phyloP scores from a whole-genome alignment of 305 asterid species.

The Lippia alba region DNA sequence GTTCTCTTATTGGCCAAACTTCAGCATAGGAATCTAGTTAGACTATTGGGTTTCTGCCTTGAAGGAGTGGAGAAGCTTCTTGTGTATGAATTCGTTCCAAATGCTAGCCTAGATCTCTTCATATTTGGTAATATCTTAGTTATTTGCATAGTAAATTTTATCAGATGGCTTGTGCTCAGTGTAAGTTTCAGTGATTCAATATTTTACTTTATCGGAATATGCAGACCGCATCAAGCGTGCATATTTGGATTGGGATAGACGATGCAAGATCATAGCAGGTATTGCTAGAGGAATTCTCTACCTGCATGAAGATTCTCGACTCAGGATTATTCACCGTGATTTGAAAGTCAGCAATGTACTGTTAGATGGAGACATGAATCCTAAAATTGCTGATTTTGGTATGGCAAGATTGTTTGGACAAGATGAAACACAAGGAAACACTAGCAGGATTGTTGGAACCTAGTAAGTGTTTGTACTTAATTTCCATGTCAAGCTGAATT shows the following conservation, averaged over 20 bases:
- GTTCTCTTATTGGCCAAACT: constrained; percentile 29
- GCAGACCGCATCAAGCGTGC: background rate
- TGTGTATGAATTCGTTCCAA: background rate
- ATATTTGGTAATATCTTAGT: constrained; percentile 20
- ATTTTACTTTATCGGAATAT: no score
- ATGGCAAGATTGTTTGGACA: constrained; percentile 4
- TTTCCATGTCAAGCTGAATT: no score
- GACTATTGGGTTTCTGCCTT: constrained; percentile 23
- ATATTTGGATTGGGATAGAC: constrained; percentile 27
- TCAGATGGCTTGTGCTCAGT: no score
- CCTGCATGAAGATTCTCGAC: constrained; percentile 28
- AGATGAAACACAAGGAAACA: no score
- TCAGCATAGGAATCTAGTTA: constrained; percentile 35
- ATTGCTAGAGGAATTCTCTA: constrained; percentile 31
- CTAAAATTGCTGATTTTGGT: constrained; percentile 34
- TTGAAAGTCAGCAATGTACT: constrained; percentile 31
- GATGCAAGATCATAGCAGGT: constrained; percentile 14
- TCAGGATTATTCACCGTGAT: constrained; percentile 32
- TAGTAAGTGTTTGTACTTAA: constrained; percentile 12
- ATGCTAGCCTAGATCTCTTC: constrained; percentile 28
- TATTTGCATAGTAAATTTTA: no score
- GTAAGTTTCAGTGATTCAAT: no score
- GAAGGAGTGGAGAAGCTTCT: constrained; percentile 24
- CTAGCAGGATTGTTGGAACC: background rate
- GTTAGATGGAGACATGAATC: constrained; percentile 11